phyloP scores from a whole-genome alignment of 441 rosid genomes.

The Euphorbia schlechtendalii region DNA sequence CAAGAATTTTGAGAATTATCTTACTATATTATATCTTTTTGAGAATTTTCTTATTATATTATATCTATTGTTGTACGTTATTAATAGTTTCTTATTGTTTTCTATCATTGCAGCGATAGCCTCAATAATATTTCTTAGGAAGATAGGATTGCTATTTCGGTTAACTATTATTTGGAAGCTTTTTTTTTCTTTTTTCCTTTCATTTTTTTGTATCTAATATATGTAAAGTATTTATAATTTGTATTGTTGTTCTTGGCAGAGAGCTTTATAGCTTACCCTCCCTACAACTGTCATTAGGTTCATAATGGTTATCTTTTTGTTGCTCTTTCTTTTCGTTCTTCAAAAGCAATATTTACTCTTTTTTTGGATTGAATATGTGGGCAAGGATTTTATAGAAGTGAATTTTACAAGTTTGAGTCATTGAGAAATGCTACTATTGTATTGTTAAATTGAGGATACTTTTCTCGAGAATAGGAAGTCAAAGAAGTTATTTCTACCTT shows the following conservation, averaged over 20 bases:
- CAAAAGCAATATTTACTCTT: neutral
- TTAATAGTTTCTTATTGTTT: slow-evolving; percentile 8
- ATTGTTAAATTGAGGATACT: neutral
- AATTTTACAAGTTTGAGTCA: too few species aligned
- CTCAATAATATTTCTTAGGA: slow-evolving; percentile 56
- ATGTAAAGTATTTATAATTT: neutral
- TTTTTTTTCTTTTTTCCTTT: neutral
- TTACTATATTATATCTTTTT: too few species aligned
- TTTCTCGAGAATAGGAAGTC: neutral
- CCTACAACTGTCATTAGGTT: slow-evolving; percentile 55
- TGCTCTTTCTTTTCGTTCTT: neutral
- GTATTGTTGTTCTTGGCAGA: slow-evolving; percentile 35
- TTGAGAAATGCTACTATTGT: neutral
- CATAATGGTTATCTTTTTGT: slow-evolving; percentile 7
- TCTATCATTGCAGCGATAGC: slow-evolving; percentile 53
- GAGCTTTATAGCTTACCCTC: slow-evolving; percentile 29
- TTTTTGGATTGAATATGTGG: neutral
- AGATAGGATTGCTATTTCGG: slow-evolving; percentile 43
- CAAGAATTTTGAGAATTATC: too few species aligned
- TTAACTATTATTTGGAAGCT: slow-evolving; percentile 24
- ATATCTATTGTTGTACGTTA: neutral
- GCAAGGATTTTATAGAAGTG: too few species aligned
- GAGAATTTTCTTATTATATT: too few species aligned
- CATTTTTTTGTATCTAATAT: neutral
- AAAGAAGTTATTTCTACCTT: neutral